A percentile compares a stretch with the other conserved stretches of the same genome.
Conservation (phyloP, 257 asterid genomes). For the Scutellaria baicalensis region DNA sequence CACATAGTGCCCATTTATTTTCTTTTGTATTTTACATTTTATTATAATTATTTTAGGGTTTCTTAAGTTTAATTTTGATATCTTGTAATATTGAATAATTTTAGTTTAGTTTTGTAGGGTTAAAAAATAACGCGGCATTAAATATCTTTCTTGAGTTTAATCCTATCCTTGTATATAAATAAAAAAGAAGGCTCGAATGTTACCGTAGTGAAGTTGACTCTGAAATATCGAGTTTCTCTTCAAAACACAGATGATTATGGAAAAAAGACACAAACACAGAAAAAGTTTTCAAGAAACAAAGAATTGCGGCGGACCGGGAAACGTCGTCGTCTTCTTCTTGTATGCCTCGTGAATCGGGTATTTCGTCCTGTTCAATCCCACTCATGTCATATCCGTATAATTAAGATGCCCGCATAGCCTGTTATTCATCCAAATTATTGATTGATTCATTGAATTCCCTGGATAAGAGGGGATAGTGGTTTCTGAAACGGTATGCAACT, state of each 20-base stretch:
- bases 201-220: not conserved
- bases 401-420: not conserved
- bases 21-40: no score
- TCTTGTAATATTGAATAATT: no score
- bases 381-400: not conserved
- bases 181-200: not conserved
- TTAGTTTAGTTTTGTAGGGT: no score
- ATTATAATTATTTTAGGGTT: no score
- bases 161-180: no score
- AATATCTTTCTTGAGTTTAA: no score
- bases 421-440: constrained; percentile 6
- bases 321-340: constrained; percentile 21
- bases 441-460: constrained; percentile 17
- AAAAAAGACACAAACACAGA: not conserved
- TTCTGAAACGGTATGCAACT: constrained; percentile 18
- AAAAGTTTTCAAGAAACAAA: constrained; percentile 7
- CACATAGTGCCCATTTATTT: no score
- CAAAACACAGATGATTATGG: constrained; percentile 5
- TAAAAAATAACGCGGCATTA: no score
- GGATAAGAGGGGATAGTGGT: constrained; percentile 20
- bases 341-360: constrained; percentile 22
- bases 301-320: constrained; percentile 31
- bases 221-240: constrained; percentile 7
- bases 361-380: not conserved
- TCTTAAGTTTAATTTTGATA: no score